A percentile compares a stretch with the other conserved stretches of the same genome.
These are phyloP conservation scores for Magnolia changhungtana DNA, from an alignment of 164 flowering plant species.

Conservation along the genomic window DNA sequence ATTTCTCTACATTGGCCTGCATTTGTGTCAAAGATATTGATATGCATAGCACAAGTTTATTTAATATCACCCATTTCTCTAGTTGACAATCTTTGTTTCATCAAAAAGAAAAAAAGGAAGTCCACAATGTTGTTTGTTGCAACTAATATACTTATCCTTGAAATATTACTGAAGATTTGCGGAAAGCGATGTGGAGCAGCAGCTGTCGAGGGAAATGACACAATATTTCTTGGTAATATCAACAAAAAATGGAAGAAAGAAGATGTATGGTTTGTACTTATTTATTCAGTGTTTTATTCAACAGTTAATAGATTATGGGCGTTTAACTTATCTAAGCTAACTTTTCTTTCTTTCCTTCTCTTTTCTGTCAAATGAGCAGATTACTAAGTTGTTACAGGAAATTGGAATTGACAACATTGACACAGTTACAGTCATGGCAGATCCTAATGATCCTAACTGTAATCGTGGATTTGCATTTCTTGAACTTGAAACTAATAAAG, in stretches of 20 bases:
- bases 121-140: too few species aligned
- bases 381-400: conserved; percentile 23
- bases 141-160: background rate
- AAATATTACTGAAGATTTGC: conserved; percentile 24
- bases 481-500: conserved; percentile 36
- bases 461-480: conserved; percentile 50
- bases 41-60: too few species aligned
- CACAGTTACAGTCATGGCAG: conserved; percentile 28
- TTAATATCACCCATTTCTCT: too few species aligned
- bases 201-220: conserved; percentile 37
- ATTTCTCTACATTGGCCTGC: too few species aligned
- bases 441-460: conserved; percentile 24
- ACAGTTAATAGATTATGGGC: background rate
- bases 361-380: conserved; percentile 16
- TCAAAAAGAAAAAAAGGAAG: too few species aligned
- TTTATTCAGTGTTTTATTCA: background rate
- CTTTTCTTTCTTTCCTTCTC: background rate
- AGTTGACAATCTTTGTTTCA: too few species aligned
- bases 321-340: background rate
- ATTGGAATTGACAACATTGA: conserved; percentile 34
- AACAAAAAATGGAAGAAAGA: conserved; percentile 41
- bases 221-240: conserved; percentile 39
- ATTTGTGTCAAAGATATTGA: too few species aligned
- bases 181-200: conserved; percentile 36
- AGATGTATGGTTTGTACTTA: conserved; percentile 24